Base-by-base conservation (phyloP, 2,329 filamentous ascomycete genomes). In the Ustulina deusta region DNA sequence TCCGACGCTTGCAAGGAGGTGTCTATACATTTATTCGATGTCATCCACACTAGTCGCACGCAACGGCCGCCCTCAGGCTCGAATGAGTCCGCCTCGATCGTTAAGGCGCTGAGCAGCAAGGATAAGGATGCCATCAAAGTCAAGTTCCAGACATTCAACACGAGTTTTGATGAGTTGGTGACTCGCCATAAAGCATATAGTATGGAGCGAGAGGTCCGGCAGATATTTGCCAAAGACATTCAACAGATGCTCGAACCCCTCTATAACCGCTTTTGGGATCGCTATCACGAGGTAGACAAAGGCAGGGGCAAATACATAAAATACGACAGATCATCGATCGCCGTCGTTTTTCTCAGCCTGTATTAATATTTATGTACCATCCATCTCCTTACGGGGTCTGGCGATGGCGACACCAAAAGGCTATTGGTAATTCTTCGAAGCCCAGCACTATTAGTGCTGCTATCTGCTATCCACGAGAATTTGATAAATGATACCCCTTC, bases 221-320 rank as follows among this genome's bases (percentile, higher is more conserved):
- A 89, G 69, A 89, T 91, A 80, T 87, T 98, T 75, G 90, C 89
- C 17, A 90, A 91, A 74, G 94, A 97, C 76, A 91, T 98, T 71
- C 93, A 96, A 79, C 90, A 91, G 74, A 93, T 97, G 82, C 90
- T 99, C 63, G 95, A 98, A 81, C 94, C 95, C 62, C 85, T 99
- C 15, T 99, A 99, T 82, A 92, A 91, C 69, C 88, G 96, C 52
- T 99, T 99, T 81, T 98, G 93, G 90, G 96, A 98, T 81, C 88
- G 95, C 32, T 99, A 99, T 78, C 94, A 97, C 78, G 96, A 98
- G 81, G 90, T 98, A 71, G 95, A 98, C 81, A 97, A 97, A 83
- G 96, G 96, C 67, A 97, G 94, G 82, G 95, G 95, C 73, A 99
- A 99, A 81, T 97, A 98, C 80, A 94, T 97, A 79, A 97, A 97